Conservation (phyloP, 371 early-diverging fungal species). For the Saksenaea oblongispora region DNA sequence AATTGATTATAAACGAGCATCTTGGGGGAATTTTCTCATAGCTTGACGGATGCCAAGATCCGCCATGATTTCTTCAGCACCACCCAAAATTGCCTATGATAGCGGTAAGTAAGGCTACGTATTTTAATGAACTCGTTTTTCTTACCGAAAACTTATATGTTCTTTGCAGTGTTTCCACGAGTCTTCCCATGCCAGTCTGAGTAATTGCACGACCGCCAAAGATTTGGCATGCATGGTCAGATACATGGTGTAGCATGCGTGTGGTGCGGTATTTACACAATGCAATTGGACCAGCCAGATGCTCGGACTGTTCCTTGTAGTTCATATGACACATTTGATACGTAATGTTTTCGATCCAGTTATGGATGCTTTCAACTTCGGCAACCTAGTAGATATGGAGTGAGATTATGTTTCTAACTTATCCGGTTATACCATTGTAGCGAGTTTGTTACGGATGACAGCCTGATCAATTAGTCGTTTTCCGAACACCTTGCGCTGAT, state of each 20-base stretch:
- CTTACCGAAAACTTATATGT: constrained; percentile 55
- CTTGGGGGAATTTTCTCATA: constrained; percentile 27
- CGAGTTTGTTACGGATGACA: constrained; percentile 65
- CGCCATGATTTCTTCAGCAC: constrained; percentile 70
- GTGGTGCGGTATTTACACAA: constrained; percentile 62
- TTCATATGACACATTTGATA: constrained; percentile 69
- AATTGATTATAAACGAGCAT: constrained; percentile 18
- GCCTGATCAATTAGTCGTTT: constrained; percentile 70
- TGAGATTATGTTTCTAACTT: constrained; percentile 37
- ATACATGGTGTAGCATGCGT: constrained; percentile 55
- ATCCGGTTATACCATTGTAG: constrained; percentile 63
- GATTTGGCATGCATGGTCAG: constrained; percentile 71
- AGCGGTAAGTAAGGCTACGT: background rate
- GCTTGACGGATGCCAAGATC: constrained; percentile 38
- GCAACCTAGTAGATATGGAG: constrained; percentile 42
- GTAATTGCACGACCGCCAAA: constrained; percentile 73
- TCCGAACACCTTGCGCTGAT: constrained; percentile 87
- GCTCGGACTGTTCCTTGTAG: constrained; percentile 58
- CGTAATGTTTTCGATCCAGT: constrained; percentile 65
- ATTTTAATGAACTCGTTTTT: background rate
- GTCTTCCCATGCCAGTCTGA: constrained; percentile 63
- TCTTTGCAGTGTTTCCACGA: constrained; percentile 57
- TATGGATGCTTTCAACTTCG: constrained; percentile 58
- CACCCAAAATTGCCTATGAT: constrained; percentile 74
- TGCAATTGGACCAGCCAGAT: constrained; percentile 72